phyloP scores from a whole-genome alignment of 805 yeast species.

The Vanderwaltozyma yarrowii region DNA sequence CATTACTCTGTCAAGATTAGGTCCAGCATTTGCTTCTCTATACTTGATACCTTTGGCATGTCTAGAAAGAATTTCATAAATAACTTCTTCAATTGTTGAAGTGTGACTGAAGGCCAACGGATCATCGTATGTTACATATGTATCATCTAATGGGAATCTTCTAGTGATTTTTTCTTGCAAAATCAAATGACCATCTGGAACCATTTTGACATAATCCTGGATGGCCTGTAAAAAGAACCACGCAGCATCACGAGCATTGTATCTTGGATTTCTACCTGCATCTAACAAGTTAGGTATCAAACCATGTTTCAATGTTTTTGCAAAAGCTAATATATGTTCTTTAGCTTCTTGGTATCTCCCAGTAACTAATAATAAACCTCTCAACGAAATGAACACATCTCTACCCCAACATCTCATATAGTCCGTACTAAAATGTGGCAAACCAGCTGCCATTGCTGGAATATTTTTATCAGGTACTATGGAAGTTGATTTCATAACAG shows the following conservation, averaged over 20 bases:
- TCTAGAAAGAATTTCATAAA: slow-evolving; percentile 73
- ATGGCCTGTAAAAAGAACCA: slow-evolving; percentile 90
- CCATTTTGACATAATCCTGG: slow-evolving; percentile 66
- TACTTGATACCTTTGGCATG: slow-evolving; percentile 84
- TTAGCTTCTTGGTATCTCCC: slow-evolving; percentile 74
- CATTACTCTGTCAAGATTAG: slow-evolving; percentile 83
- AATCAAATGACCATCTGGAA: slow-evolving; percentile 57
- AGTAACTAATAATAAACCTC: slow-evolving; percentile 73
- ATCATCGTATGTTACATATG: slow-evolving; percentile 57
- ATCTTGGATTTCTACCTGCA: slow-evolving; percentile 88
- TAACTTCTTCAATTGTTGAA: slow-evolving; percentile 60
- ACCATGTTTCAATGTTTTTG: slow-evolving; percentile 88
- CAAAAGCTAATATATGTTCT: slow-evolving; percentile 75
- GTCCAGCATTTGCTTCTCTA: slow-evolving; percentile 94
- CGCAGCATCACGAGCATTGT: slow-evolving; percentile 93
- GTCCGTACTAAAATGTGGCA: slow-evolving; percentile 85
- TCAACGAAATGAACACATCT: slow-evolving; percentile 79
- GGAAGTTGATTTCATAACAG: slow-evolving; percentile 62
- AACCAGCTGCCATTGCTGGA: slow-evolving; percentile 88
- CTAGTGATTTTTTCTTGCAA: slow-evolving; percentile 65
- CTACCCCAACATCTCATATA: slow-evolving; percentile 99
- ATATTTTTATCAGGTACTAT: slow-evolving; percentile 51
- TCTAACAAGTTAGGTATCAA: slow-evolving; percentile 87
- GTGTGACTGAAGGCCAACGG: slow-evolving; percentile 67
- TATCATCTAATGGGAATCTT: slow-evolving; percentile 84